Evolutionary conservation across 495 filamentous ascomycete species (phyloP).

Genomic region (Tuber calosporum): DNA sequence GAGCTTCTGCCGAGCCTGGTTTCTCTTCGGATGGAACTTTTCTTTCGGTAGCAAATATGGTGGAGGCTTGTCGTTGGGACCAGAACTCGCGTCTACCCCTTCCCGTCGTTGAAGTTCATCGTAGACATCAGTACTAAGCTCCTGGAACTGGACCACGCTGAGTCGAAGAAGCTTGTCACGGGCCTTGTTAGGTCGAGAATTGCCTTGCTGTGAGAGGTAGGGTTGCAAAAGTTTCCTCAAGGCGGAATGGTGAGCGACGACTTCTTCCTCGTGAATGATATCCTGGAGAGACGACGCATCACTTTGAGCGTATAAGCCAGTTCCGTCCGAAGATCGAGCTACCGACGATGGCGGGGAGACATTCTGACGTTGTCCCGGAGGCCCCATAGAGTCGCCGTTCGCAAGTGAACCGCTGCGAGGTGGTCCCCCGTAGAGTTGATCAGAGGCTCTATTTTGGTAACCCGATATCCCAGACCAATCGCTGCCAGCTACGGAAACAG

Average conservation of each 20-base stretch:
- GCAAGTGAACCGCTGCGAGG: slow-evolving; percentile 22
- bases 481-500: slow-evolving; percentile 51
- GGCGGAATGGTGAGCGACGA: slow-evolving; percentile 74
- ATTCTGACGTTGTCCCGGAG: slow-evolving; percentile 56
- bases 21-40: slow-evolving; percentile 91
- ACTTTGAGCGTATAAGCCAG: slow-evolving; percentile 57
- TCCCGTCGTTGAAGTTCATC: slow-evolving; percentile 82
- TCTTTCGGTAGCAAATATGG: slow-evolving; percentile 70
- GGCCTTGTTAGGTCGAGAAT: slow-evolving; percentile 72
- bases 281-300: slow-evolving; percentile 48
- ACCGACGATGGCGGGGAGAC: slow-evolving; percentile 83
- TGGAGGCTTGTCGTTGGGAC: slow-evolving; percentile 47
- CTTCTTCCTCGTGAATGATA: slow-evolving; percentile 56
- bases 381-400: slow-evolving; percentile 45
- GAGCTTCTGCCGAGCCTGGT: slow-evolving; percentile 89
- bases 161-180: slow-evolving; percentile 86
- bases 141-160: slow-evolving; percentile 86
- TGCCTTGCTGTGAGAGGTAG: slow-evolving; percentile 51
- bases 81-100: slow-evolving; percentile 45
- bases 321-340: slow-evolving; percentile 70
- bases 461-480: slow-evolving; percentile 78
- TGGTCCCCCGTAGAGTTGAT: slow-evolving; percentile 26
- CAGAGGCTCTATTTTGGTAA: slow-evolving; percentile 52
- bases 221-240: slow-evolving; percentile 64
- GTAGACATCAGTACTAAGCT: slow-evolving; percentile 94